A percentile compares a stretch with the other conserved stretches of the same genome.
phyloP scores from a whole-genome alignment of 306 rosid genomes.

The Pueraria montana region DNA sequence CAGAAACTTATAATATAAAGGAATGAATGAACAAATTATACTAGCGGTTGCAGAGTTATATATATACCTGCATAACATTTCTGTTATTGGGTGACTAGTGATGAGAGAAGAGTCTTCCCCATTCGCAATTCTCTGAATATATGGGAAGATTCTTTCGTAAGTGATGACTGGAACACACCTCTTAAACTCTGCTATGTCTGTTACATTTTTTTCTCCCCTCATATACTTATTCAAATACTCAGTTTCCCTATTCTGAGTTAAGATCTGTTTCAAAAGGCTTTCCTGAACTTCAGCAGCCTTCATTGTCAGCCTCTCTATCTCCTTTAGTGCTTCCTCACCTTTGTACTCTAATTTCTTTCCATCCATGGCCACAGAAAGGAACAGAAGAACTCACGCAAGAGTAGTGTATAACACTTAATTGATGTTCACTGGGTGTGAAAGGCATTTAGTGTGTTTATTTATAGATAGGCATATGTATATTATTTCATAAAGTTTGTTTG shows the following conservation, averaged over 20 bases:
- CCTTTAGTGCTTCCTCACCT: conserved; percentile 84
- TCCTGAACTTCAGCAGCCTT: conserved; percentile 78
- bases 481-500: conserved; percentile 9
- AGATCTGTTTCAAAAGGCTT: conserved; percentile 69
- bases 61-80: conserved; percentile 84
- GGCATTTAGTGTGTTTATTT: conserved; percentile 50
- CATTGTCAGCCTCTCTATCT: conserved; percentile 81
- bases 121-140: conserved; percentile 75
- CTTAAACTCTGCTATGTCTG: conserved; percentile 60
- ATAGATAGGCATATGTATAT: conserved; percentile 45
- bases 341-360: conserved; percentile 90
- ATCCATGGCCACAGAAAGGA: conserved; percentile 59
- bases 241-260: conserved; percentile 68
- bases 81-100: conserved; percentile 79
- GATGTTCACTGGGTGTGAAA: conserved; percentile 52
- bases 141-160: conserved; percentile 67
- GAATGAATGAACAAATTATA: not conserved
- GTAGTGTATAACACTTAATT: conserved; percentile 32
- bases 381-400: conserved; percentile 40
- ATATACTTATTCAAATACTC: conserved; percentile 76
- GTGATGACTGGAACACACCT: conserved; percentile 68
- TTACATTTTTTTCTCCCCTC: conserved; percentile 50
- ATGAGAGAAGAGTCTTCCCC: conserved; percentile 88
- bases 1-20: not conserved
- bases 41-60: not conserved